Evolutionary conservation across 225 moss, liverwort and hornwort species (phyloP).

Genomic region (Anthoceros angustus): DNA sequence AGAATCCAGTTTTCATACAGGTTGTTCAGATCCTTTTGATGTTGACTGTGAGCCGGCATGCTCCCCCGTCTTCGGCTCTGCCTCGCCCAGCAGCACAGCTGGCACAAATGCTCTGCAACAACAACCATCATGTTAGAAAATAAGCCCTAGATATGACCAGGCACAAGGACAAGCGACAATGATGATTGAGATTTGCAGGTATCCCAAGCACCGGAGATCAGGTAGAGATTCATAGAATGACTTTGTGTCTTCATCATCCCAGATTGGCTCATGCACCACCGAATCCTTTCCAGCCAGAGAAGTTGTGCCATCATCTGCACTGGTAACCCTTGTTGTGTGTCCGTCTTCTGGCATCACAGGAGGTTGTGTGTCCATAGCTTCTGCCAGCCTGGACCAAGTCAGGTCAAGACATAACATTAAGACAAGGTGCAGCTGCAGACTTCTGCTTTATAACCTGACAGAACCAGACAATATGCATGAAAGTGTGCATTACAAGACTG

Average conservation of each 20-base stretch:
- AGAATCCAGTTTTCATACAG: not conserved
- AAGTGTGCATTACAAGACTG: too few relatives aligned
- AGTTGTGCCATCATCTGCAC: constrained; percentile 56
- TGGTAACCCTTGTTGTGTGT: constrained; percentile 79
- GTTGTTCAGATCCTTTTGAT: constrained; percentile 19
- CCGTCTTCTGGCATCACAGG: constrained; percentile 97
- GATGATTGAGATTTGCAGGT: not conserved
- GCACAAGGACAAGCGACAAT: not conserved
- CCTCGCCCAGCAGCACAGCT: constrained; percentile 88
- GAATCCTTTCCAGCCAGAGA: constrained; percentile 53
- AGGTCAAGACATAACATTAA: not conserved
- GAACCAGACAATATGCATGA: too few relatives aligned
- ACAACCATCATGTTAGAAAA: not conserved
- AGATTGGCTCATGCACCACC: constrained; percentile 70
- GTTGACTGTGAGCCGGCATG: constrained; percentile 18
- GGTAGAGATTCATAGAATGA: constrained; percentile 93
- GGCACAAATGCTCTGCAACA: constrained; percentile 85
- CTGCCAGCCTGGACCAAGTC: constrained; percentile 45
- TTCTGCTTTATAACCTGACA: not conserved
- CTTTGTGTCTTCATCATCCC: constrained; percentile 99
- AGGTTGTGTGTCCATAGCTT: constrained; percentile 83
- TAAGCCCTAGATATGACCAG: not conserved
- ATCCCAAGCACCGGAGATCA: constrained; percentile 44
- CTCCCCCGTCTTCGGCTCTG: constrained; percentile 59
- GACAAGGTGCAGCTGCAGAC: constrained; percentile 2